Evolutionary conservation across 139 green algal species (phyloP).

Genomic region (Diplosphaera chodatii): DNA sequence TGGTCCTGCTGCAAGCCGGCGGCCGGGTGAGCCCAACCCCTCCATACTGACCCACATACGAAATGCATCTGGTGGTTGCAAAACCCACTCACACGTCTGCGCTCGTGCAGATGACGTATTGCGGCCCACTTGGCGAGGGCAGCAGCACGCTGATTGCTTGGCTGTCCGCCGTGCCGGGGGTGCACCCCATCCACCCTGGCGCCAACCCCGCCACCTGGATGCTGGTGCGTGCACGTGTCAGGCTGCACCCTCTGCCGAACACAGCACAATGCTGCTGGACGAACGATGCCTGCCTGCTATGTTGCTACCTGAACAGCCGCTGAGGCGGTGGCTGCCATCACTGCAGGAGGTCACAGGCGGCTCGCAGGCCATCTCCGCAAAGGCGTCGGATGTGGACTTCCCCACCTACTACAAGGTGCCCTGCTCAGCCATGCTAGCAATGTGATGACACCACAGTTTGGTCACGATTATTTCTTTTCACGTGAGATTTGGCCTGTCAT

Average conservation of each 20-base stretch:
- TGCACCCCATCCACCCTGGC: conserved; percentile 31
- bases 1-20: conserved; percentile 70
- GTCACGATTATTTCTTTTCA: too few relatives aligned
- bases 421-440: too few relatives aligned
- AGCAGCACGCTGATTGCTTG: conserved; percentile 57
- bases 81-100: too few relatives aligned
- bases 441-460: too few relatives aligned
- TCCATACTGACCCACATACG: too few relatives aligned
- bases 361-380: conserved; percentile 24
- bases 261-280: too few relatives aligned
- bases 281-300: too few relatives aligned
- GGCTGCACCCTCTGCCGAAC: too few relatives aligned
- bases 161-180: conserved; percentile 35
- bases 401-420: conserved; percentile 20
- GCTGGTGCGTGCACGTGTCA: conserved; percentile 22
- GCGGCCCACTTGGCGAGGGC: conserved; percentile 67
- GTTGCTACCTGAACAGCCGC: too few relatives aligned
- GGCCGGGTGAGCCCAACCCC: conserved; percentile 37
- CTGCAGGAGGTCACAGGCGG: conserved; percentile 49
- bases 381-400: conserved; percentile 28
- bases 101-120: conserved; percentile 67
- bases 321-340: too few relatives aligned
- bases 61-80: too few relatives aligned
- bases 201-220: conserved; percentile 47
- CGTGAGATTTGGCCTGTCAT: too few relatives aligned